Evolutionary conservation across 148 eudicot genomes (phyloP).

Genomic region (Selenicereus undatus): DNA sequence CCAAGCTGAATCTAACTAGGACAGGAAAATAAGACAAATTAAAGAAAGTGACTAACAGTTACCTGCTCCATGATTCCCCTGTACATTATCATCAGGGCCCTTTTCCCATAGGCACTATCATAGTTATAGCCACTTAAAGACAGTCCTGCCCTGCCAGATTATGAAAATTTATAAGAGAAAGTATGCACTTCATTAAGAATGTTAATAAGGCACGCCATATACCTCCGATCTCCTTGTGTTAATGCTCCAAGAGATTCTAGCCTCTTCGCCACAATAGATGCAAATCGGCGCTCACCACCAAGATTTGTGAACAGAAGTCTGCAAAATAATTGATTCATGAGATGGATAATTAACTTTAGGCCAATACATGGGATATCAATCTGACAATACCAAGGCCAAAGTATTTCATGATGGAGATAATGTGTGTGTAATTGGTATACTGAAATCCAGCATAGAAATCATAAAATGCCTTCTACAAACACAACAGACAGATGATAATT

Average conservation of each 20-base stretch:
- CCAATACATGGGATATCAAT: neutral
- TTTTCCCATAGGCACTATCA: slow-evolving; percentile 87
- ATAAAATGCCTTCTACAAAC: neutral
- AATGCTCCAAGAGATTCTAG: slow-evolving; percentile 94
- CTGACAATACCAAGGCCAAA: neutral
- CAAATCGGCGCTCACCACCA: slow-evolving; percentile 98
- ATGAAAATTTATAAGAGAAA: slow-evolving; percentile 21
- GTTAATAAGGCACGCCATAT: neutral
- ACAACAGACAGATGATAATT: neutral
- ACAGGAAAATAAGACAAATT: neutral
- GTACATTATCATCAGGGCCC: slow-evolving; percentile 69
- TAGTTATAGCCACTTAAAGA: slow-evolving; percentile 86
- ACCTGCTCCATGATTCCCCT: slow-evolving; percentile 91
- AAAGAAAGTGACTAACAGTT: slow-evolving; percentile 2
- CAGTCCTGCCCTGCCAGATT: slow-evolving; percentile 76
- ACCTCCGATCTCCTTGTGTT: slow-evolving; percentile 99
- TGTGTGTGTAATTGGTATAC: neutral
- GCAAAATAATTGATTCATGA: neutral
- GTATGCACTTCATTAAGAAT: neutral
- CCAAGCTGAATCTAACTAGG: neutral
- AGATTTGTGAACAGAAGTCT: slow-evolving; percentile 92
- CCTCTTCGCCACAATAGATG: slow-evolving; percentile 96
- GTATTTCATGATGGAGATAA: neutral
- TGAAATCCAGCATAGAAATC: neutral
- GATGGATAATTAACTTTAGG: neutral